These are phyloP conservation scores for Fusarium sambucinum DNA, from an alignment of 2,329 filamentous ascomycete species.

Conservation along the genomic window DNA sequence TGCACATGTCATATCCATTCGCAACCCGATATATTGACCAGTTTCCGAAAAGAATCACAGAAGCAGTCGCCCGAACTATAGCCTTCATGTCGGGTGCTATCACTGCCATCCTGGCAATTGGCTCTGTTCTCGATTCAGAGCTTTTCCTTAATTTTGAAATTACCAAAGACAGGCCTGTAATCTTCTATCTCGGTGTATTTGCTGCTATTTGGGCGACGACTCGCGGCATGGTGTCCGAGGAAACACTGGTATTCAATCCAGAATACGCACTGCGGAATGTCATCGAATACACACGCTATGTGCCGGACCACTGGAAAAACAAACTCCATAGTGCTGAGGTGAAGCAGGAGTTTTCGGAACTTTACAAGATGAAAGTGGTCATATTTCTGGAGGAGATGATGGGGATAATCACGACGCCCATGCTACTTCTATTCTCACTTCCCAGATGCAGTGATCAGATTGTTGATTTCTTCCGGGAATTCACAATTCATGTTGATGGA, in stretches of 20 bases:
- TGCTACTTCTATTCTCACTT: conserved; percentile 87
- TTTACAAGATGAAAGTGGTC: conserved; percentile 92
- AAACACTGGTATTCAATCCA: conserved; percentile 90
- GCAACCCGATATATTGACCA: conserved; percentile 94
- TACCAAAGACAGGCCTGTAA: conserved; percentile 84
- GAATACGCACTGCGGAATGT: conserved; percentile 90
- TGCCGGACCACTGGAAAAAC: conserved; percentile 88
- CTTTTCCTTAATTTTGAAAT: conserved; percentile 93
- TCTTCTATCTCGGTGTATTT: conserved; percentile 90
- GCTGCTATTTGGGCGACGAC: conserved; percentile 86
- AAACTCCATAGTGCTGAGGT: conserved; percentile 95
- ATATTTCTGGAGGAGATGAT: conserved; percentile 94
- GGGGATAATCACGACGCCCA: conserved; percentile 91
- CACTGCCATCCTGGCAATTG: conserved; percentile 84
- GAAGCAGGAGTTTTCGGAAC: conserved; percentile 85
- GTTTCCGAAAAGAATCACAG: conserved; percentile 94
- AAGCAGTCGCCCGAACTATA: conserved; percentile 85
- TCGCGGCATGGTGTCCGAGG: conserved; percentile 85
- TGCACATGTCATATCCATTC: conserved; percentile 95
- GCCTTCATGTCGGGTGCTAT: conserved; percentile 90
- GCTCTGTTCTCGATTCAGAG: conserved; percentile 90
- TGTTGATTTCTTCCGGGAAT: conserved; percentile 97
- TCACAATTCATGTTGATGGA: conserved; percentile 96
- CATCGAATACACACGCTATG: conserved; percentile 92
- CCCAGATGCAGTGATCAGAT: conserved; percentile 91